Evolutionary conservation across 768 basidiomycete species (phyloP).

Genomic region (Termitomyces sp.): DNA sequence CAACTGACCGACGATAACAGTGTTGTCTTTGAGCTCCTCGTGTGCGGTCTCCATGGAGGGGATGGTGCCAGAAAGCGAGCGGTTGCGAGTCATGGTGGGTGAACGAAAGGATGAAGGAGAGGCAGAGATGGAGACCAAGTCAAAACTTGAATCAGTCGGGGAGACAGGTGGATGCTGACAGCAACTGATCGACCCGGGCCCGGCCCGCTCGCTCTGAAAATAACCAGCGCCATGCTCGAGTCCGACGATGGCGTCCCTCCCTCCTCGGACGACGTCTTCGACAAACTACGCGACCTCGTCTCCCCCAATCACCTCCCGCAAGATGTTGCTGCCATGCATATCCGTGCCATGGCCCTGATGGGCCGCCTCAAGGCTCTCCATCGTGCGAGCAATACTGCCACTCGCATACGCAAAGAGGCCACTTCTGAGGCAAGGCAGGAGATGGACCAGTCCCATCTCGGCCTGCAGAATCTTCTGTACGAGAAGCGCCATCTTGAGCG

Average conservation of each 20-base stretch:
- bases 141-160: not conserved
- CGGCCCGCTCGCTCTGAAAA: conserved; percentile 6
- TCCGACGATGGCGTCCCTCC: conserved; percentile 24
- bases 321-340: conserved; percentile 49
- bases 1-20: conserved; percentile 76
- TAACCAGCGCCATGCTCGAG: conserved; percentile 20
- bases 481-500: conserved; percentile 87
- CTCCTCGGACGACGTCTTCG: conserved; percentile 47
- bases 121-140: conserved; percentile 8
- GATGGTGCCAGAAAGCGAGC: conserved; percentile 73
- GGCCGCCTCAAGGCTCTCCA: conserved; percentile 77
- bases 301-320: conserved; percentile 33
- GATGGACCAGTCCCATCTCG: conserved; percentile 87
- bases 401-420: conserved; percentile 62
- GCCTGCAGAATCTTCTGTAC: conserved; percentile 82
- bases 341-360: conserved; percentile 71
- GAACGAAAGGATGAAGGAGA: conserved; percentile 10
- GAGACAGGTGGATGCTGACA: conserved; percentile 11
- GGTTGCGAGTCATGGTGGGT: conserved; percentile 39
- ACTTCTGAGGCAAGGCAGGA: conserved; percentile 76
- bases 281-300: conserved; percentile 61
- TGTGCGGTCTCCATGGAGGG: conserved; percentile 81
- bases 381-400: conserved; percentile 64
- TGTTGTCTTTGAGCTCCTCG: conserved; percentile 79
- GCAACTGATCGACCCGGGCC: conserved; percentile 7